Base-by-base conservation (phyloP, 306 rosid species). In the Phaseolus lunatus region DNA sequence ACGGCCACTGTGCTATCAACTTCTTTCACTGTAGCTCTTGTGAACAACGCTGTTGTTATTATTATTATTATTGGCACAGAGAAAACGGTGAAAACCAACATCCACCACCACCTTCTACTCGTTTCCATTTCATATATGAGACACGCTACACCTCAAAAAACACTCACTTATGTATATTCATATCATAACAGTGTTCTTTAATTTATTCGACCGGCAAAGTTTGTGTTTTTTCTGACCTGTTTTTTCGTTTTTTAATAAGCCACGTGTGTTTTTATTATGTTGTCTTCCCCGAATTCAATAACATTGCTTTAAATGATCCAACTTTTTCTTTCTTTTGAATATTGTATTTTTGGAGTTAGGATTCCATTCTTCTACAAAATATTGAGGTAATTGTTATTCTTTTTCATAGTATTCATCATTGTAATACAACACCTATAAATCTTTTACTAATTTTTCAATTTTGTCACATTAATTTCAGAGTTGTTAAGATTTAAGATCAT, bases 41-140 rank as follows among this genome's bases (percentile, higher is more conserved):
- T 5, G 37, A 61, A 13, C 8, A 16, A 31, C 10, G 24, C 1
- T 57, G 13, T 31, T 61, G 13, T 19, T 45, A 23, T 35, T 49
- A 14, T 23, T 49, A 14, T 23, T 23, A 50, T 2, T 9, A 9
- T 10, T 3, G 48, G 57, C 7, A 3, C 35, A 2, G 12, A 19
- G 15, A 76, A 5, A 62, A 19, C 7, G 10, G 1, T 22, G 1
- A 65, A 65, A 5, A 27, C 14, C 64, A 77, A 0, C 8, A 37
- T 9, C 49, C 57, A 44, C 33, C 56, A 75, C 72, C 65, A 22
- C 58, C 27, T 56, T 15, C 39, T 4, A 52, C 37, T 49, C 70
- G 53, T 77, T 31, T 29, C 41, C 15, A 22, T 19, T 53, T 19
- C 5, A 23, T 5, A 23, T 5, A 9, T 8, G 5, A 1, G 1